Conservation (phyloP, 345 rosid genomes). For the Reutealis trisperma region DNA sequence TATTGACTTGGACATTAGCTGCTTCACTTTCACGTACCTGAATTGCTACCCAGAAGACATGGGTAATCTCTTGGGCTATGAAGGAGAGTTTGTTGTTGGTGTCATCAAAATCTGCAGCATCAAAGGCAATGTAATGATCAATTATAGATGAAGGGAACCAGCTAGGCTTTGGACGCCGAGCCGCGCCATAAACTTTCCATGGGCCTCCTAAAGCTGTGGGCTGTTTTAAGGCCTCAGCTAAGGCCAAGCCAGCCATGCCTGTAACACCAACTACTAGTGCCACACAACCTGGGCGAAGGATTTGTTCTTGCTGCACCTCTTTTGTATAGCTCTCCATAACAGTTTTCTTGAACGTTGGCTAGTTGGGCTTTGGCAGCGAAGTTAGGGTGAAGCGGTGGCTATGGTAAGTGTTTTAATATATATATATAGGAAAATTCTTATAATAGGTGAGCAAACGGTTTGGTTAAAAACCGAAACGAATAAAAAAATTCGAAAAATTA, state of each 20-base stretch:
- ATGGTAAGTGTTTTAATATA: no score
- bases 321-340: no score
- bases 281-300: neutral
- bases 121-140: neutral
- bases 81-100: conserved; percentile 11
- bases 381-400: no score
- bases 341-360: no score
- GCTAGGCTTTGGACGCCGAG: conserved; percentile 25
- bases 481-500: no score
- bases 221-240: conserved; percentile 36
- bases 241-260: conserved; percentile 43
- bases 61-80: conserved; percentile 23
- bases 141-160: conserved; percentile 35
- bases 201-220: conserved; percentile 29
- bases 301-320: no score
- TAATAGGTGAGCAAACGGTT: no score
- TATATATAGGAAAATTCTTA: no score
- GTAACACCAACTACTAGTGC: conserved; percentile 45
- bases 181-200: conserved; percentile 40
- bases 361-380: no score
- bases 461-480: no score
- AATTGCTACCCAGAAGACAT: conserved; percentile 44
- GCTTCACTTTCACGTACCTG: conserved; percentile 28
- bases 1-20: conserved; percentile 21
- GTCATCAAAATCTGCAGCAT: neutral